Evolutionary conservation across 2,329 filamentous ascomycete species (phyloP), one percentile per base, ranked within the genome.

Genomic region (Claviceps fusiformis): DNA sequence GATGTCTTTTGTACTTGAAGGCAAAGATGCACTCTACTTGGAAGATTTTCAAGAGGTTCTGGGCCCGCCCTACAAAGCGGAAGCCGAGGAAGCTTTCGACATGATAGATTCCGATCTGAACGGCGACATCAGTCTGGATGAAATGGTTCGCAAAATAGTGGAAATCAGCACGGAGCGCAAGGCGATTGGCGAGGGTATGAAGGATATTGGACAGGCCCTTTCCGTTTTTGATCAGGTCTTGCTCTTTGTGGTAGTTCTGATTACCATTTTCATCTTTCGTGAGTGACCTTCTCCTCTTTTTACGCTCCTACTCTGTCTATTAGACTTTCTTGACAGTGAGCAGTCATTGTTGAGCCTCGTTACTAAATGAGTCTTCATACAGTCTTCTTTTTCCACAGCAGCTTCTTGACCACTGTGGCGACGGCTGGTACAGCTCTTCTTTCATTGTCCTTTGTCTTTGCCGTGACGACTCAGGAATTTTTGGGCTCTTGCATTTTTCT

Each of bases 401-500:
- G 81, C 64, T 93, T 96, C 64, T 81, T 88, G 54, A 87, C 86
- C 3, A 95, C 89, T 6, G 79, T 96, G 44, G 86, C 90, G 5
- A 95, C 91, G 10, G 89, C 91, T 52, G 92, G 92, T 59, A 96
- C 93, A 1, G 86, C 93, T 0, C 78, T 98, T 46, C 82, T 98
- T 10, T 97, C 92, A 6, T 75, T 97, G n/a, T 96, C 92, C 4
- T 98, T 98, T 73, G 86, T 96, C 62, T 97, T 98, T 69, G 85
- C 91, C 29, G 86, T 86, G 55, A 96, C 91, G 1, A 85, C 86
- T 3, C 91, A 96, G 70, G 93, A 98, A 70, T 87, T 98, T 59
- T 81, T 98, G n/a, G 92, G 92, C 64, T 96, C 91, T 43, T 97
- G 92, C 74, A 95, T 98, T 65, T 98, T 98, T 75, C 75, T 98